phyloP scores from a whole-genome alignment of 2,329 filamentous ascomycete species.

The Xylaria hypoxylon region DNA sequence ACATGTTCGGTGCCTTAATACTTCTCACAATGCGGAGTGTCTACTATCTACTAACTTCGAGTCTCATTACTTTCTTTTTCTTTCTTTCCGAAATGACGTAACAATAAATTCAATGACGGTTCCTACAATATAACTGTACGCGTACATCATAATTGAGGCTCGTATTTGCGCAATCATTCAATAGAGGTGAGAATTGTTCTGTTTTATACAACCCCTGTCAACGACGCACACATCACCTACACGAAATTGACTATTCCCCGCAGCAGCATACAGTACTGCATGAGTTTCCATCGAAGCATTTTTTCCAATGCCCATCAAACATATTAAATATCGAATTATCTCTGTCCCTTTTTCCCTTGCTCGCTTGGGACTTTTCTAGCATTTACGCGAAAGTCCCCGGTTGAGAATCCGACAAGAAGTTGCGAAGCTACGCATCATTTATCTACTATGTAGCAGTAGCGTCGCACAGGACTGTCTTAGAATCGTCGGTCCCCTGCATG shows the following conservation, averaged over 20 bases:
- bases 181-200: neutral
- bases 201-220: slow-evolving; percentile 20
- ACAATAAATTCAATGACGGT: neutral
- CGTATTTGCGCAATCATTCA: slow-evolving; percentile 1
- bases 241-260: neutral
- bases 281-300: neutral
- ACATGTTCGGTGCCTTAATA: slow-evolving; percentile 1
- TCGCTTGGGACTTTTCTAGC: neutral
- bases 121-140: neutral
- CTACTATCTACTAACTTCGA: slow-evolving; percentile 1
- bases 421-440: neutral
- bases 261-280: neutral
- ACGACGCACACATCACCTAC: neutral
- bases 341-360: neutral
- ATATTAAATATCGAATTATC: neutral
- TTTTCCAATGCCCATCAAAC: neutral
- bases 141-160: slow-evolving; percentile 4
- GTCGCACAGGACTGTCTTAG: slow-evolving; percentile 23
- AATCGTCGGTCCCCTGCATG: slow-evolving; percentile 22
- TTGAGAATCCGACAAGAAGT: neutral
- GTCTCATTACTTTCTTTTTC: slow-evolving; percentile 12
- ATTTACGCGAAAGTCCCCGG: neutral
- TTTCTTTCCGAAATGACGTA: neutral
- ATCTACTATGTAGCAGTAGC: neutral
- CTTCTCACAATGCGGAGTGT: slow-evolving; percentile 2